These are phyloP conservation scores for Drechslerella stenobrocha DNA, from an alignment of 2,329 filamentous ascomycete genomes.

Conservation along the genomic window DNA sequence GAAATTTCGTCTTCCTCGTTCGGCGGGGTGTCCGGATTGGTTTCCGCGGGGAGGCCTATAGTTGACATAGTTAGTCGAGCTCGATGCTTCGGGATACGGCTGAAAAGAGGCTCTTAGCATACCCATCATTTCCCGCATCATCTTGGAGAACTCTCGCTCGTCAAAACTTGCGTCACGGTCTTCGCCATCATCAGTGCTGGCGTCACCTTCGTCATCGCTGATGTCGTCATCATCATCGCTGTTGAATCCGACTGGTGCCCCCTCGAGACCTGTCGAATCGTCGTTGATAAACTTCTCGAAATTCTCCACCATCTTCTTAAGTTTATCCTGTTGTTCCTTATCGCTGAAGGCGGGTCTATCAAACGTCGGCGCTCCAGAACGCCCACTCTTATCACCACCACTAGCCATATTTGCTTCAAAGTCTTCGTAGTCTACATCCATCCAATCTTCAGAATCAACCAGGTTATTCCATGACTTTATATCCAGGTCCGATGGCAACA, in stretches of 20 bases:
- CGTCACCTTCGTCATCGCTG: slow-evolving; percentile 59
- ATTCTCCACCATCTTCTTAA: slow-evolving; percentile 88
- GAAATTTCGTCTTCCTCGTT: slow-evolving; percentile 51
- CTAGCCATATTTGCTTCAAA: slow-evolving; percentile 78
- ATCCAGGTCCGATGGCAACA: slow-evolving; percentile 72
- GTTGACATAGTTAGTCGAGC: slow-evolving; percentile 15
- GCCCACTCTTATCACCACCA: slow-evolving; percentile 53
- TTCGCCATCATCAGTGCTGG: slow-evolving; percentile 62
- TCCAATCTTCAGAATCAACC: slow-evolving; percentile 87
- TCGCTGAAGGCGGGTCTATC: slow-evolving; percentile 64
- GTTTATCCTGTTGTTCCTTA: slow-evolving; percentile 69
- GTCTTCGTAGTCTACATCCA: slow-evolving; percentile 87
- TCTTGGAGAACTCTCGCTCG: slow-evolving; percentile 77
- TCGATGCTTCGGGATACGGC: slow-evolving; percentile 21
- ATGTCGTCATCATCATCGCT: slow-evolving; percentile 62
- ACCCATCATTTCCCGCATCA: slow-evolving; percentile 94
- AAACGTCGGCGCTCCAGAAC: slow-evolving; percentile 48
- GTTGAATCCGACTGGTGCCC: slow-evolving; percentile 75
- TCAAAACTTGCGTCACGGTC: slow-evolving; percentile 69
- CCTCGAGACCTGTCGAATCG: slow-evolving; percentile 76
- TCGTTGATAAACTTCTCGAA: slow-evolving; percentile 84
- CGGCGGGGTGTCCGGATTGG: slow-evolving; percentile 36
- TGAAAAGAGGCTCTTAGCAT: slow-evolving; percentile 58
- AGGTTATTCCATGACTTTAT: slow-evolving; percentile 70
- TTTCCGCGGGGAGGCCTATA: slow-evolving; percentile 41